A percentile compares a stretch with the other conserved stretches of the same genome.
phyloP scores from a whole-genome alignment of 768 basidiomycete species.

The Suillus occidentalis region DNA sequence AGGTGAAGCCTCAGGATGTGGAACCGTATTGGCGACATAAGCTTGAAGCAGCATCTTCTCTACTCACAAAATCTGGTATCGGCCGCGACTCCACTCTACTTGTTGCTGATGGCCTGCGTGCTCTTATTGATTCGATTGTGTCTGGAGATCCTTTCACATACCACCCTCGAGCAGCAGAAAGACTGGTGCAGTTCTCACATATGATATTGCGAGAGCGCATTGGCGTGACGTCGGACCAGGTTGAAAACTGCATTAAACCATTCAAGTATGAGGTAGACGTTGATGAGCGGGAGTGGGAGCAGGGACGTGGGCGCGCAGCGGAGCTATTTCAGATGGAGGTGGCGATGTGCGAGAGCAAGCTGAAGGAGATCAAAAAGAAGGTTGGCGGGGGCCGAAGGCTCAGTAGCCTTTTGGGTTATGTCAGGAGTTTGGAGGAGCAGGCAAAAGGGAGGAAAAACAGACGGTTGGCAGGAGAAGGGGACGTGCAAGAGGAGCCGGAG shows the following conservation, averaged over 20 bases:
- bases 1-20: constrained; percentile 69
- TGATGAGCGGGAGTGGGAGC: constrained; percentile 89
- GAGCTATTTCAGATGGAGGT: constrained; percentile 85
- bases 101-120: constrained; percentile 90
- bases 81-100: constrained; percentile 92
- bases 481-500: constrained; percentile 41
- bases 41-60: constrained; percentile 88
- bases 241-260: constrained; percentile 99
- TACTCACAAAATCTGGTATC: constrained; percentile 94
- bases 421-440: constrained; percentile 77
- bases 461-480: constrained; percentile 42
- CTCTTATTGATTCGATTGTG: constrained; percentile 88
- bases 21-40: constrained; percentile 97
- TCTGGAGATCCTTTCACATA: constrained; percentile 86
- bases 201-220: constrained; percentile 91
- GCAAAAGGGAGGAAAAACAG: constrained; percentile 62
- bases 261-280: constrained; percentile 99
- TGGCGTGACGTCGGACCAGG: constrained; percentile 94
- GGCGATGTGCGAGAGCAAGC: constrained; percentile 77
- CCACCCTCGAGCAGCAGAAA: constrained; percentile 87
- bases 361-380: constrained; percentile 82
- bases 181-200: constrained; percentile 91
- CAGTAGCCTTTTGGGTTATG: constrained; percentile 74
- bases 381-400: constrained; percentile 87
- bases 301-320: constrained; percentile 72